Base-by-base conservation (phyloP, 345 rosid species). In the Abelmoschus esculentus region DNA sequence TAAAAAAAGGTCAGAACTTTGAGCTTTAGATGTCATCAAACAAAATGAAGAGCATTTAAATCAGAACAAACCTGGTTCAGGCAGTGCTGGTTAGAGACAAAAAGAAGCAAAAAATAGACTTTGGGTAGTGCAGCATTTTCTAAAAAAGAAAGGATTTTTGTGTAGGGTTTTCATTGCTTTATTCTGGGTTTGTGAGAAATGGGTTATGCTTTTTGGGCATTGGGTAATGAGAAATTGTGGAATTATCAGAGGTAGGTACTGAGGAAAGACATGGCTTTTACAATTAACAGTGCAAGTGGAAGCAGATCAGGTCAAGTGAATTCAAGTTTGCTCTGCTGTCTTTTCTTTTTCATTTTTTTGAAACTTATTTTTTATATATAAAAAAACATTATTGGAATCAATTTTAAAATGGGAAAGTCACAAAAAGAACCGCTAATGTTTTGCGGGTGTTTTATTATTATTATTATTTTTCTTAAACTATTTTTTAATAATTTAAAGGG, bases 241-340 rank as follows among this genome's bases (percentile, higher is more conserved):
- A 82, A 84, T 77, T 85, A 70, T 85, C 86, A 82, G 85, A 29
- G 79, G 82, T 80, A 76, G 89, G 86, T 87, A 53, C 72, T 70
- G 78, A 72, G 79, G 74, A 76, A 72, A 67, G 80, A 73, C 78
- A 79, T 81, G 84, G 76, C 13, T 49, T 74, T 56, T 26, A 68
- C 61, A 32, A 19, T 63, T 42, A 62, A 28, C 68, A 17, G 73
- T 71, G 80, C 59, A 67, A 47, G n/a, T 14, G 68, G 76, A 75
- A 71, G 74, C 26, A 22, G 26, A 1, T 14, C 13, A 47, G 13
- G 52, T 47, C 47, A 76, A 74, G 64, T 74, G 65, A 80, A 74
- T 67, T 74, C 61, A 80, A 76, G 73, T 73, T 77, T 70, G 70
- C 83, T 76, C 19, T 64, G 83, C 77, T 69, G 14, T 47, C 15